Conservation (phyloP, 192 early-diverging fungal genomes). For the Rhizoclosmatium sp. region DNA sequence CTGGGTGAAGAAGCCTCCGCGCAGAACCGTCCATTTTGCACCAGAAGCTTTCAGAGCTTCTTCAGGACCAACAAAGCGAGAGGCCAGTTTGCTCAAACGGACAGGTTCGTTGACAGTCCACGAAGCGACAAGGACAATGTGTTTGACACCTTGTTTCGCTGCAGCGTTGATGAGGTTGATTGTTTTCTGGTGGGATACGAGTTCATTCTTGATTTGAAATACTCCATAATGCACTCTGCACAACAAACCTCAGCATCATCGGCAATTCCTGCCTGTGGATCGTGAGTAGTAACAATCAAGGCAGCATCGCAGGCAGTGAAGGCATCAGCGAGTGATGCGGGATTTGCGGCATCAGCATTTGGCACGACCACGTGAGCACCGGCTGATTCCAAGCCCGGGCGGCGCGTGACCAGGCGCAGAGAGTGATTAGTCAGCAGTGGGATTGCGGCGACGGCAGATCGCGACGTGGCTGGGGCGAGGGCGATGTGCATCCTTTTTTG, state of each 20-base stretch:
- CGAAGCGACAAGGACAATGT: slow-evolving; percentile 37
- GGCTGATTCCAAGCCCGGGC: neutral
- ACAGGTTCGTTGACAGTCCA: slow-evolving; percentile 40
- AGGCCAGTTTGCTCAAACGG: slow-evolving; percentile 7
- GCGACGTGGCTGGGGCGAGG: slow-evolving; percentile 33
- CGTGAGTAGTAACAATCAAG: slow-evolving; percentile 40
- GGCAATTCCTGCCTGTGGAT: slow-evolving; percentile 22
- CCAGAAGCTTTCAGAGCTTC: slow-evolving; percentile 23
- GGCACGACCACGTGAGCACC: neutral
- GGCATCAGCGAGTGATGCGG: neutral
- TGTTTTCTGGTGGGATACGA: neutral
- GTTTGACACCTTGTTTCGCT: slow-evolving; percentile 16
- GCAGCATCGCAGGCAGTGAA: slow-evolving; percentile 15
- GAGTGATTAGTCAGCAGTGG: neutral
- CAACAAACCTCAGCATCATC: slow-evolving; percentile 25
- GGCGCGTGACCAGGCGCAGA: neutral
- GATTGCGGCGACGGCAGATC: slow-evolving; percentile 12
- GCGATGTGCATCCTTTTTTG: slow-evolving; percentile 1
- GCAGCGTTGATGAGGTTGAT: slow-evolving; percentile 37
- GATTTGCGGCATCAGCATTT: neutral
- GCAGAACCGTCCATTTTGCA: slow-evolving; percentile 34
- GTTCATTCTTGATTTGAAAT: too few species aligned
- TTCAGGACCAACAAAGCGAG: slow-evolving; percentile 35
- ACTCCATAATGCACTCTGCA: too few species aligned
- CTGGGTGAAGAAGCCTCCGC: slow-evolving; percentile 31